Conservation (phyloP, 2,329 filamentous ascomycete species). For the Hypoxylon sp. region DNA sequence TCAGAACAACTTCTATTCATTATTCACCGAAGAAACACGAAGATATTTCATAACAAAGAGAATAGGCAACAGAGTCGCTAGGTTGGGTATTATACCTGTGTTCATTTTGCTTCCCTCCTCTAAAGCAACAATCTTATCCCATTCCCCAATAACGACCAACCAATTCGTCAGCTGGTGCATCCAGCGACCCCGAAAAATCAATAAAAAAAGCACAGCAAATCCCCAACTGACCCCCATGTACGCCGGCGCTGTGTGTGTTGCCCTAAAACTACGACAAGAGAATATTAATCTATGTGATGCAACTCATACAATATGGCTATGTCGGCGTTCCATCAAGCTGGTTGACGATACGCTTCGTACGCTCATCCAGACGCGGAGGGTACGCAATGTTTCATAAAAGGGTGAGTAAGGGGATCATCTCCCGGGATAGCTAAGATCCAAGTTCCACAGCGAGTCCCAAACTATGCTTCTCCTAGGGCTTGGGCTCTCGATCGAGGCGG, state of each 20-base stretch:
- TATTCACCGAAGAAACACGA: too few species aligned
- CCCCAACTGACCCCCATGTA: slow-evolving; percentile 11
- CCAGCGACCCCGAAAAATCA: slow-evolving; percentile 3
- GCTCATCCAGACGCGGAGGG: slow-evolving; percentile 6
- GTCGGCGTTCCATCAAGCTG: not conserved
- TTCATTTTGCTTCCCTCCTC: slow-evolving; percentile 7
- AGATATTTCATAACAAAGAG: too few species aligned
- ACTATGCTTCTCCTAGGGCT: slow-evolving; percentile 58
- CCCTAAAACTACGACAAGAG: slow-evolving; percentile 6
- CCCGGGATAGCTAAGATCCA: slow-evolving; percentile 62
- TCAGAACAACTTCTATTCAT: too few species aligned
- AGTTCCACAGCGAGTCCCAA: slow-evolving; percentile 69
- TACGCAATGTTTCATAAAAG: slow-evolving; percentile 1
- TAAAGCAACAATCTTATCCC: slow-evolving; percentile 20
- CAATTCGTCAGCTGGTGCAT: too few species aligned
- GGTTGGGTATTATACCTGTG: slow-evolving; percentile 17
- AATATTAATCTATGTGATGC: slow-evolving; percentile 17
- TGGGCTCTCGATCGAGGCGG: slow-evolving; percentile 50
- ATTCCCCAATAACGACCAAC: slow-evolving; percentile 6
- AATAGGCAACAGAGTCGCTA: slow-evolving; percentile 4
- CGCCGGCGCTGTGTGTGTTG: slow-evolving; percentile 31
- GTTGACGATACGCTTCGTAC: not conserved
- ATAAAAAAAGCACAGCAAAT: not conserved
- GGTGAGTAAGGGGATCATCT: slow-evolving; percentile 49
- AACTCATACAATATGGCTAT: slow-evolving; percentile 14